Evolutionary conservation across 2,329 filamentous ascomycete species (phyloP), one percentile per base, ranked within the genome.

Genomic region (Fusarium algeriense): DNA sequence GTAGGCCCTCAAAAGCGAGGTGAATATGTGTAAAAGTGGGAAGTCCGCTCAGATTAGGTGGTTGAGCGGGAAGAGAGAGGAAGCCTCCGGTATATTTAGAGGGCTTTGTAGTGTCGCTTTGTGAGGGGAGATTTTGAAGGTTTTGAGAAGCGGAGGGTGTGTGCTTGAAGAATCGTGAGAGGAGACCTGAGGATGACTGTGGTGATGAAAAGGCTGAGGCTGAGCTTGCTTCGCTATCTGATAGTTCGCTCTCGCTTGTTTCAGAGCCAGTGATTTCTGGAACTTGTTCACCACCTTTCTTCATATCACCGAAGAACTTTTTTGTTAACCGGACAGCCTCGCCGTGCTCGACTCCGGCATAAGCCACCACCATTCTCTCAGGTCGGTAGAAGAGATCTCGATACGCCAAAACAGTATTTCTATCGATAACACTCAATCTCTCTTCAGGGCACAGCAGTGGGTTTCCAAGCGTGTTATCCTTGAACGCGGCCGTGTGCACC

Each of bases 31-130:
- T 97, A 74, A 98, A 91, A 59, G 90, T 89, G 34, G 93, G 94
- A 9, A 70, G 66, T 62, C 93, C 86, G 78, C 91, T 90, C 30
- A 94, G 93, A 0, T 93, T 93, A 2, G 92, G 91, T 6, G 94
- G 93, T 50, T 96, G 92, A 1, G 91, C 87, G 2, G 94, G 94
- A 14, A 97, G 90, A 3, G 93, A 92, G 66, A 97, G 89, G 84
- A 97, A 97, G 59, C 96, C 96, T 77, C 96, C 96, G 0, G 95
- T 98, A 82, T 99, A 99, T 78, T 91, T 92, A 12, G 95, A 89
- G 2, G 93, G 88, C 56, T 85, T 82, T 58, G 82, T 82, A 69
- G 94, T 86, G 72, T 93, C 87, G 84, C 82, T 71, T 86, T 81
- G 62, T 82, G 76, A 76, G 79, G 82, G 67, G 81, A 83, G 71